Base-by-base conservation (phyloP, 2,329 filamentous ascomycete species). In the Trichoderma sp. region DNA sequence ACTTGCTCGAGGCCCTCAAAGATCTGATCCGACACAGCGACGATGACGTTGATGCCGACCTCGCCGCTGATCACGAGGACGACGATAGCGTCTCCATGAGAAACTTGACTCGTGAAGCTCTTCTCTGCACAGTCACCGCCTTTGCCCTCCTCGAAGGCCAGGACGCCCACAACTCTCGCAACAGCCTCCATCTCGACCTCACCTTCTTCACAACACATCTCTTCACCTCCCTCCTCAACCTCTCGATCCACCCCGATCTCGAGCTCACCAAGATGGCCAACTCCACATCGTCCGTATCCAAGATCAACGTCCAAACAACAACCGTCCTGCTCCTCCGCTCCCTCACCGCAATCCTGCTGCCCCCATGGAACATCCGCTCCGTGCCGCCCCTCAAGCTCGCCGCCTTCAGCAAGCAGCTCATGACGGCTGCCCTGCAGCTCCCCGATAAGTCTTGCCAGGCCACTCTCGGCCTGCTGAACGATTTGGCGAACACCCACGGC, bases 141-240 rank as follows among this genome's bases (percentile, higher is more conserved):
- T 98, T 97, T 76, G 93, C 94, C n/a, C 89, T 99, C 7, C 89
- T 99, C 45, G 92, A 95, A 71, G 94, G 95, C 58, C 95, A 99
- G 81, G 94, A 97, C 75, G 93, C 90, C 17, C 90, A 92, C 80
- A 94, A 93, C 80, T 91, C 93, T 58, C 91, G 93, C 67, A 87
- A 89, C 52, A 85, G 90, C 53, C 86, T 98, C 5, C 92, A 94
- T 74, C 89, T 99, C 58, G 96, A 99, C 78, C 87, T 99, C 42
- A 93, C 91, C 74, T 97, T 94, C 84, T 99, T 99, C 85, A 94
- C 93, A 74, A 92, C 91, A 15, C 92, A 97, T 79, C 91, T 99
- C 68, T 99, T 97, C 84, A 90, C 89, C 73, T 92, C 92, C 17
- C 86, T 99, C 5, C 87, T 94, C 72, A 85, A 90, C 2, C 86